phyloP scores from a whole-genome alignment of 257 asterid species.

The Solanum piurae region DNA sequence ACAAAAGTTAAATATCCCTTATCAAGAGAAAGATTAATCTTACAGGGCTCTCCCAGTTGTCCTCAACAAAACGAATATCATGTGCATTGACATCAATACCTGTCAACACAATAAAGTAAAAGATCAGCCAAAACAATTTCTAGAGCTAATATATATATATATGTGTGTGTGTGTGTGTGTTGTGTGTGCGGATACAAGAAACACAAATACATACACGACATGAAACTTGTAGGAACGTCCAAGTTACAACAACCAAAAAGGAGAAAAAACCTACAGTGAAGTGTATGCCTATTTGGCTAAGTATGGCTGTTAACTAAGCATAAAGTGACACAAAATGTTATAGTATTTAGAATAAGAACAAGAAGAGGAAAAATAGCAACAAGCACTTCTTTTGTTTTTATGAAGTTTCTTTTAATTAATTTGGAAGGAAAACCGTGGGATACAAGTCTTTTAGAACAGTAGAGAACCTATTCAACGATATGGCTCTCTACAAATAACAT shows the following conservation, averaged over 20 bases:
- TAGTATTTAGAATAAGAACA: neutral
- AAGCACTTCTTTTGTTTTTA: neutral
- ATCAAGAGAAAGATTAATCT: conserved; percentile 21
- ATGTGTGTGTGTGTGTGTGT: neutral
- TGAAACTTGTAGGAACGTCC: neutral
- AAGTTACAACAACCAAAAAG: neutral
- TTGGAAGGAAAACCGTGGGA: neutral
- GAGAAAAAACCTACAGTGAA: neutral
- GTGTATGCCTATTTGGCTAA: neutral
- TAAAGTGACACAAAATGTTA: neutral
- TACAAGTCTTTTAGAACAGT: neutral
- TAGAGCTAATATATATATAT: neutral
- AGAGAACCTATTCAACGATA: neutral
- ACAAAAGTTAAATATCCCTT: neutral
- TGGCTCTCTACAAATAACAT: neutral
- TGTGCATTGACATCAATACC: conserved; percentile 92
- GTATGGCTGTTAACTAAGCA: neutral
- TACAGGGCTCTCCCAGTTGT: conserved; percentile 99
- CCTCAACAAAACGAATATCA: conserved; percentile 99
- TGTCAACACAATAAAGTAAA: conserved; percentile 18
- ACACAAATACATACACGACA: neutral
- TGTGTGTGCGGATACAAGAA: neutral
- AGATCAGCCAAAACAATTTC: neutral
- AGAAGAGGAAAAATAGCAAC: neutral
- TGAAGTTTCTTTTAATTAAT: neutral